These are phyloP conservation scores for Phyllosticta citribraziliensis DNA, from an alignment of 2,329 filamentous ascomycete genomes.

Conservation along the genomic window DNA sequence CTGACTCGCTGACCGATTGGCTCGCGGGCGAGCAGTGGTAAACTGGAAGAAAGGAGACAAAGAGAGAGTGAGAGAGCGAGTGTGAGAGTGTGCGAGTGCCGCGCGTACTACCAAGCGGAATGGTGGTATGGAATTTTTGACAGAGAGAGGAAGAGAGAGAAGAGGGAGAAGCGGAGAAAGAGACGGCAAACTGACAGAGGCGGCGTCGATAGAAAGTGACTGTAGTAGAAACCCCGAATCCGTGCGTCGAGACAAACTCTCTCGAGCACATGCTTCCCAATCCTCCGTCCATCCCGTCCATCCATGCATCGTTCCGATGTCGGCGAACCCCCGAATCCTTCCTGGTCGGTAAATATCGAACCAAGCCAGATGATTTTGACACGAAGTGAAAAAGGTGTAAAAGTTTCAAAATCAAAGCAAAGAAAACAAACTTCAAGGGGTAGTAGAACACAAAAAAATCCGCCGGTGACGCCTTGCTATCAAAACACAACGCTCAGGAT, in stretches of 20 bases:
- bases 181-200: neutral
- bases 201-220: neutral
- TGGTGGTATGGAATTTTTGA: too few species aligned
- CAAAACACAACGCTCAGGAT: neutral
- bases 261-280: neutral
- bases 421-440: neutral
- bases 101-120: too few species aligned
- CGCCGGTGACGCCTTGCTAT: neutral
- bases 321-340: neutral
- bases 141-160: neutral
- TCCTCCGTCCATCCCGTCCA: neutral
- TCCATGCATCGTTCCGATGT: neutral
- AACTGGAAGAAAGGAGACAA: neutral
- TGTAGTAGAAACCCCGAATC: neutral
- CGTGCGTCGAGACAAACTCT: too few species aligned
- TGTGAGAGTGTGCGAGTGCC: too few species aligned
- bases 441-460: neutral
- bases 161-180: neutral
- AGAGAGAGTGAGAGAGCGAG: neutral
- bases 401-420: neutral
- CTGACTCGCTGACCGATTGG: too few species aligned
- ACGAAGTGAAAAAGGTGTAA: neutral
- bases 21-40: neutral
- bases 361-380: neutral
- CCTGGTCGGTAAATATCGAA: neutral